These are phyloP conservation scores for Allium cepa DNA, from an alignment of 106 monocot species.

Conservation along the genomic window DNA sequence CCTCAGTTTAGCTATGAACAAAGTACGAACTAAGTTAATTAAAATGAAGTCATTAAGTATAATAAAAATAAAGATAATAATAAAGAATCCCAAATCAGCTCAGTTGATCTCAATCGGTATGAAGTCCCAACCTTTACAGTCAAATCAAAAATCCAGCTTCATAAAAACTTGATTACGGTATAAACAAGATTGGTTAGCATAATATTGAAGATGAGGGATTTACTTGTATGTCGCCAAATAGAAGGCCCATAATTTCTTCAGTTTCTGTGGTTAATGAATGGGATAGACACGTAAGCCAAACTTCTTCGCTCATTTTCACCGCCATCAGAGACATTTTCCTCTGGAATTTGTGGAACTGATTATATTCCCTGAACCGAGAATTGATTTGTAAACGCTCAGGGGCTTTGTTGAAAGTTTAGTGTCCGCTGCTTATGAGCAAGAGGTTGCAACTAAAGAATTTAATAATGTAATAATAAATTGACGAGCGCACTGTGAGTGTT, in stretches of 20 bases:
- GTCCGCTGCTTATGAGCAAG: too few relatives aligned
- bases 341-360: neutral
- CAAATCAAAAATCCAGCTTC: neutral
- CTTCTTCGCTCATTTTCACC: slow-evolving; percentile 91
- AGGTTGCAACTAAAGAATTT: too few relatives aligned
- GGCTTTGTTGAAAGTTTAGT: too few relatives aligned
- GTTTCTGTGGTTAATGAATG: slow-evolving; percentile 89
- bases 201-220: neutral
- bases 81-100: neutral
- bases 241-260: slow-evolving; percentile 98
- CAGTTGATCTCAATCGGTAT: neutral
- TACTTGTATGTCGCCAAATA: slow-evolving; percentile 90
- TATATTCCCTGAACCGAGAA: too few relatives aligned
- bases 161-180: neutral
- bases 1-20: too few relatives aligned
- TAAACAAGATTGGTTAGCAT: too few relatives aligned
- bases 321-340: slow-evolving; percentile 69
- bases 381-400: too few relatives aligned
- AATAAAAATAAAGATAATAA: too few relatives aligned
- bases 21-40: too few relatives aligned
- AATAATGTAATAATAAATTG: too few relatives aligned
- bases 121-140: neutral
- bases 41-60: too few relatives aligned
- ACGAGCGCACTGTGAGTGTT: too few relatives aligned
- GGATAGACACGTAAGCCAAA: slow-evolving; percentile 85